Evolutionary conservation across 225 moss, liverwort and hornwort species (phyloP).

Genomic region (Physcomitrellopsis africana): DNA sequence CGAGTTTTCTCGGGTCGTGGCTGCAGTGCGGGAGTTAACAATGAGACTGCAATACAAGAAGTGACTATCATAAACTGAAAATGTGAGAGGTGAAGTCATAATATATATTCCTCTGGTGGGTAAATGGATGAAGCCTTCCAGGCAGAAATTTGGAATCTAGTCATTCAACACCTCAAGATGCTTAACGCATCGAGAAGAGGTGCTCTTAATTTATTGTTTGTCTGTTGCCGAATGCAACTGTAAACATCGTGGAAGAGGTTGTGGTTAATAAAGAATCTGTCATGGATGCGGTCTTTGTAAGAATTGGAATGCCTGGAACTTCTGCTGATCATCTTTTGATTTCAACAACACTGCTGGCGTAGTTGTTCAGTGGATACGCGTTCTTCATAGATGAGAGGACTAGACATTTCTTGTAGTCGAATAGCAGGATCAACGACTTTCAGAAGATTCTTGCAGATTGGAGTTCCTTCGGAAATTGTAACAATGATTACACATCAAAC

Average conservation of each 20-base stretch:
- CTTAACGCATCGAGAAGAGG: not conserved
- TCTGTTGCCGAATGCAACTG: not conserved
- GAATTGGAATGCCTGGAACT: not conserved
- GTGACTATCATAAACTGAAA: conserved; percentile 9
- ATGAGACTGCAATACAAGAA: conserved; percentile 30
- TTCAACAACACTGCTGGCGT: not conserved
- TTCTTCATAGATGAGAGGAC: too few species aligned
- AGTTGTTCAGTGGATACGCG: too few species aligned
- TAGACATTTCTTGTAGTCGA: too few species aligned
- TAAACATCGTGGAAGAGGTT: too few species aligned
- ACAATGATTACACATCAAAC: too few species aligned
- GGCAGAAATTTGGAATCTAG: conserved; percentile 3
- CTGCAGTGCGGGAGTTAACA: conserved; percentile 61
- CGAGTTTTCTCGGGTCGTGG: conserved; percentile 75
- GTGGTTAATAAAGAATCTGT: too few species aligned
- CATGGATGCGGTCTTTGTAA: not conserved
- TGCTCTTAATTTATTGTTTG: not conserved
- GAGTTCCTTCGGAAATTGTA: too few species aligned
- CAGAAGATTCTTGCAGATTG: too few species aligned
- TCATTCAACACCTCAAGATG: not conserved
- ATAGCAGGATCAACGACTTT: too few species aligned
- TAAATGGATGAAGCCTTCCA: not conserved
- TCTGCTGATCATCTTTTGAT: not conserved
- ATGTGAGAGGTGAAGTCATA: not conserved
- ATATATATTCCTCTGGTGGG: not conserved